Conservation (phyloP, 2,329 filamentous ascomycete genomes). For the Sphaerulina populicola region DNA sequence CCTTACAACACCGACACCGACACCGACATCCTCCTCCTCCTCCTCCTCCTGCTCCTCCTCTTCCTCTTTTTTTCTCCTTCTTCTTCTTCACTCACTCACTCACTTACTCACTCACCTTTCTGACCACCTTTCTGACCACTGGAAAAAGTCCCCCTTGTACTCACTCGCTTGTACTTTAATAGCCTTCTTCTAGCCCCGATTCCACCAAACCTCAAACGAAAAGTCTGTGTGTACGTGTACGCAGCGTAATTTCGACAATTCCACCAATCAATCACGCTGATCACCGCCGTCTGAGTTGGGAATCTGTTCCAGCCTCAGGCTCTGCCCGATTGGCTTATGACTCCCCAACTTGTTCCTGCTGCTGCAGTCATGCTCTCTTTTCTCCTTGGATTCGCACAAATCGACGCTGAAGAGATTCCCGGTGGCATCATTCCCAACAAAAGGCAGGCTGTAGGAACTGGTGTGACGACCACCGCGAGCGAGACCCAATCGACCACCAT, state of each 20-base stretch:
- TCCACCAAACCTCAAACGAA: not conserved
- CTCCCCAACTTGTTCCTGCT: slow-evolving; percentile 1
- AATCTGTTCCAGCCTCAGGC: not conserved
- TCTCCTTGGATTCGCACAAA: slow-evolving; percentile 28
- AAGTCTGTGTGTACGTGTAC: not conserved
- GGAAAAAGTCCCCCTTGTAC: not conserved
- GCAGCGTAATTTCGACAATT: not conserved
- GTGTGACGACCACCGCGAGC: slow-evolving; percentile 18
- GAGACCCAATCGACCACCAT: slow-evolving; percentile 10
- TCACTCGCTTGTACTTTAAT: not conserved
- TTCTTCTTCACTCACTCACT: not conserved
- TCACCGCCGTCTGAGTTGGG: not conserved
- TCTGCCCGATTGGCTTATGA: slow-evolving; percentile 6
- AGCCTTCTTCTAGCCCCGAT: not conserved
- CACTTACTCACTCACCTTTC: no score
- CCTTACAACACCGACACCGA: not conserved
- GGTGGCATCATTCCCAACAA: slow-evolving; percentile 30
- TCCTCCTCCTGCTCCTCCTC: not conserved
- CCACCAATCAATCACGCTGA: not conserved
- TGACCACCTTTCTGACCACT: not conserved
- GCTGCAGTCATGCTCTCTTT: slow-evolving; percentile 25
- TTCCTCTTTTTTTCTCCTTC: not conserved
- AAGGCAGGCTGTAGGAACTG: slow-evolving; percentile 30
- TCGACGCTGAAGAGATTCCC: slow-evolving; percentile 27
- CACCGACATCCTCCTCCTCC: not conserved